A percentile compares a stretch with the other conserved stretches of the same genome.
Evolutionary conservation across 2,329 filamentous ascomycete genomes (phyloP).

Genomic region (Fonsecaea nubica): DNA sequence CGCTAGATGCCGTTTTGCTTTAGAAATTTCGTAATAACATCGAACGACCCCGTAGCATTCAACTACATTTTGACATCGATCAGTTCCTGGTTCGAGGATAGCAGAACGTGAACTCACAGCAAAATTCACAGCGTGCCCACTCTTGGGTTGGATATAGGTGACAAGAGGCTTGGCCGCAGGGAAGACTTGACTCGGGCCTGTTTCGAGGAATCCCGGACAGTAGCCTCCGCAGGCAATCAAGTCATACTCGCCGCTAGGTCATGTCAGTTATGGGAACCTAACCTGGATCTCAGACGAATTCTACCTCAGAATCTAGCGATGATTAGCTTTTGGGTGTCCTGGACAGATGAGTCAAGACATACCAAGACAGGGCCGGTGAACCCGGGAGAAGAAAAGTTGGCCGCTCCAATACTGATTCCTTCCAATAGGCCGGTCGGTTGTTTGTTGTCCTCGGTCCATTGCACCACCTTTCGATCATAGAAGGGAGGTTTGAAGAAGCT

Average conservation of each 20-base stretch:
- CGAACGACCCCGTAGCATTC: conserved; percentile 29
- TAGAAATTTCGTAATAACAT: conserved; percentile 25
- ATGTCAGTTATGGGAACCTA: not conserved
- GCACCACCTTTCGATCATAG: conserved; percentile 15
- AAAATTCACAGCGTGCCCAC: conserved; percentile 28
- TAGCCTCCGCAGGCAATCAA: conserved; percentile 28
- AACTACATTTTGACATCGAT: conserved; percentile 3
- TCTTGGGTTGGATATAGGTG: conserved; percentile 24
- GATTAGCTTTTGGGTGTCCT: not conserved
- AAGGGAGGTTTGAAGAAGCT: conserved; percentile 23
- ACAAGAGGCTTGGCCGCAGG: conserved; percentile 18
- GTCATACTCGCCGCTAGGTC: conserved; percentile 22
- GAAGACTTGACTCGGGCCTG: conserved; percentile 11
- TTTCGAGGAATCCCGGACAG: conserved; percentile 24
- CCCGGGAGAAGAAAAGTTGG: conserved; percentile 17
- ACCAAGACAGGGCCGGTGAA: conserved; percentile 31
- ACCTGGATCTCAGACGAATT: not conserved
- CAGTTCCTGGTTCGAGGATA: conserved; percentile 1
- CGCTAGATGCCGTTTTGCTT: conserved; percentile 23
- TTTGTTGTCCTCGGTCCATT: conserved; percentile 18
- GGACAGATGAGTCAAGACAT: not conserved
- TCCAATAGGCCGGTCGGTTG: conserved; percentile 9
- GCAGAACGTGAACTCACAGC: conserved; percentile 1
- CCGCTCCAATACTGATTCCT: not conserved
- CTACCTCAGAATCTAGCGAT: not conserved